Evolutionary conservation across 306 rosid genomes (phyloP), one percentile per base, ranked within the genome.

Genomic region (Cucumis sativus): DNA sequence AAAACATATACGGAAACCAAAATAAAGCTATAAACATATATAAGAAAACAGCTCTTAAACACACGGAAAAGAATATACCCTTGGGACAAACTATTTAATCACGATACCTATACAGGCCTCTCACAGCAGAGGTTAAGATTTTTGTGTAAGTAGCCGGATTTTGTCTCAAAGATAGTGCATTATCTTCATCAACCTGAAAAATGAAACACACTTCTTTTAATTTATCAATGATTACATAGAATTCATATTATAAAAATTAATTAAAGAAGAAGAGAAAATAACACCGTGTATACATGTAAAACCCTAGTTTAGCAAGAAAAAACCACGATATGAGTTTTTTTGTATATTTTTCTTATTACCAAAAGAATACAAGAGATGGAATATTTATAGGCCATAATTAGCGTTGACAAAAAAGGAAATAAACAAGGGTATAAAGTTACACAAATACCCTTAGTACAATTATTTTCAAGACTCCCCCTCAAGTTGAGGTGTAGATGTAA

Each of bases 31-130:
- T 55, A 52, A 52, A 52, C 57, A 52, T 52, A 52, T 6, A 16
- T 52, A 52, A 16, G 10, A 16, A 52, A 16, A 52, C 7, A 16
- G 6, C 57, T 52, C 20, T 52, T 51, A n/a, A 55, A 10, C 59
- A 55, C 23, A 55, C 2, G 6, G 4, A 18, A 55, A 55, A 18
- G 4, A 55, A 55, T 55, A 7, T 55, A 17, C 23, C 11, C 23
- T 17, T 55, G 2, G 10, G 3, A 47, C 20, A 70, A 47, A n/a
- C 23, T 70, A 15, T 45, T 47, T 70, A 13, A 70, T 47, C 25
- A 20, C 20, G 28, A 77, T 78, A 94, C 98, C 98, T 94, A 87
- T 94, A 88, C 84, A 94, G 80, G 69, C 98, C 94, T 82, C 98
- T 85, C 41, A 97, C 89, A 16, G 97, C 87, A 77, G 90, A 90